A percentile compares a stretch with the other conserved stretches of the same genome.
phyloP scores from a whole-genome alignment of 208 protist species.

The Blastocrithidia nonstop region DNA sequence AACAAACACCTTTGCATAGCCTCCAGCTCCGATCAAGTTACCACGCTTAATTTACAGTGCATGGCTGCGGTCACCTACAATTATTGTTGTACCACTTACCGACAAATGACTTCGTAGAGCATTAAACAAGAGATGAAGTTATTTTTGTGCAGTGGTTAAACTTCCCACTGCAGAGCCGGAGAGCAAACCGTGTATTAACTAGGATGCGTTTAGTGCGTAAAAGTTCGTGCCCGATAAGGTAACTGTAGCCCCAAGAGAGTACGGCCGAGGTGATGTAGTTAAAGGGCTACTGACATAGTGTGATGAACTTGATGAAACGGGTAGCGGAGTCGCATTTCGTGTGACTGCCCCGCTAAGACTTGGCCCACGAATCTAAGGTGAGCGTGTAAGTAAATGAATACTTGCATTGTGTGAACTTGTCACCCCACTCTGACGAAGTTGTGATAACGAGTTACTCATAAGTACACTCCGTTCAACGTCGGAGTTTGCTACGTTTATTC shows the following conservation, averaged over 20 bases:
- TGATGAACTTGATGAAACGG: neutral
- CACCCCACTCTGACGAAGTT: slow-evolving; percentile 9
- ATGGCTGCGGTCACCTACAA: slow-evolving; percentile 34
- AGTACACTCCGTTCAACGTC: slow-evolving; percentile 1
- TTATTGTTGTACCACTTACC: slow-evolving; percentile 48
- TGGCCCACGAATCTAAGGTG: too few species aligned
- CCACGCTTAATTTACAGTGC: slow-evolving; percentile 59
- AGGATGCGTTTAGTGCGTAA: neutral
- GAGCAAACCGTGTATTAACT: slow-evolving; percentile 8
- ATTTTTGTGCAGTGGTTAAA: slow-evolving; percentile 20
- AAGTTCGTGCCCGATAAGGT: too few species aligned
- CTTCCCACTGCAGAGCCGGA: slow-evolving; percentile 6
- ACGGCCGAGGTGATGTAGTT: neutral
- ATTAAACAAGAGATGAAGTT: slow-evolving; percentile 31
- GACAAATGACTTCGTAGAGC: slow-evolving; percentile 34
- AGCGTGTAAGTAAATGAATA: too few species aligned
- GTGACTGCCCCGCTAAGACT: too few species aligned
- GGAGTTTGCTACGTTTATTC: too few species aligned
- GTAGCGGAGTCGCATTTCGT: too few species aligned
- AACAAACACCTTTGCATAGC: slow-evolving; percentile 73
- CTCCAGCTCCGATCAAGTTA: slow-evolving; percentile 57
- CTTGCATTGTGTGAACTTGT: too few species aligned
- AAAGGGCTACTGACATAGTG: neutral
- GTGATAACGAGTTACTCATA: slow-evolving; percentile 3
- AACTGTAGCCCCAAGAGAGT: too few species aligned